A percentile compares a stretch with the other conserved stretches of the same genome.
phyloP scores from a whole-genome alignment of 2,329 filamentous ascomycete species.

The Colletotrichum karsti region DNA sequence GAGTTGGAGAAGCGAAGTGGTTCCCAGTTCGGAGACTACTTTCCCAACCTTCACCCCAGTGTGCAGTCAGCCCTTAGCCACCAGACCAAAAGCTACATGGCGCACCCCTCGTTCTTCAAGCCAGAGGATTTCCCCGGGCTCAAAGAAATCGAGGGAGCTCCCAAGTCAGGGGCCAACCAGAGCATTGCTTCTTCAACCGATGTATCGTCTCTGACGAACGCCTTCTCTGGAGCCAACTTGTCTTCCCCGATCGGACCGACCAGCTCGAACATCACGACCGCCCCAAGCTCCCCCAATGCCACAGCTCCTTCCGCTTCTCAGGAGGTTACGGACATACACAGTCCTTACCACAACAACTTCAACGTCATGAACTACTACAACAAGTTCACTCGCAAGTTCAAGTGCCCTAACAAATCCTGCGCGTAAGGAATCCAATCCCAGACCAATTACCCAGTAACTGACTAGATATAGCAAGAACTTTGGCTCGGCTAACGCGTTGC shows the following conservation, averaged over 20 bases:
- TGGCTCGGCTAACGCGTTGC: conserved; percentile 39
- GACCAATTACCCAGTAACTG: neutral
- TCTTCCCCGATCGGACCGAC: neutral
- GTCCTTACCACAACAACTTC: conserved; percentile 59
- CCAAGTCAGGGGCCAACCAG: conserved; percentile 30
- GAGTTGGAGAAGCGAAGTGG: conserved; percentile 34
- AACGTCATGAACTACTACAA: conserved; percentile 56
- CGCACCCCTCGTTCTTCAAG: conserved; percentile 21
- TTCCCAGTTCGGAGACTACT: conserved; percentile 32
- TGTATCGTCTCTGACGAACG: no score
- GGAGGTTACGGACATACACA: conserved; percentile 37
- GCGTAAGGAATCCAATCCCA: conserved; percentile 44
- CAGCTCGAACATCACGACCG: neutral
- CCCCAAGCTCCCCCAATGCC: neutral
- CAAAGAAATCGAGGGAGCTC: conserved; percentile 22
- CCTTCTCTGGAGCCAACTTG: neutral
- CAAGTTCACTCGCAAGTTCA: conserved; percentile 51
- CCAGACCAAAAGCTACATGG: conserved; percentile 14
- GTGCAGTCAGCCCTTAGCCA: conserved; percentile 6
- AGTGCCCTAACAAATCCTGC: conserved; percentile 63
- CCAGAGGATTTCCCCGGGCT: conserved; percentile 17
- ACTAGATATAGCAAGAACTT: conserved; percentile 49
- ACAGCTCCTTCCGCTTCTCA: no score
- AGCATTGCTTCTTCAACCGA: neutral
- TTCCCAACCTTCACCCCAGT: conserved; percentile 8